Conservation (phyloP, 2,329 filamentous ascomycete genomes). For the Chalara sp. region DNA sequence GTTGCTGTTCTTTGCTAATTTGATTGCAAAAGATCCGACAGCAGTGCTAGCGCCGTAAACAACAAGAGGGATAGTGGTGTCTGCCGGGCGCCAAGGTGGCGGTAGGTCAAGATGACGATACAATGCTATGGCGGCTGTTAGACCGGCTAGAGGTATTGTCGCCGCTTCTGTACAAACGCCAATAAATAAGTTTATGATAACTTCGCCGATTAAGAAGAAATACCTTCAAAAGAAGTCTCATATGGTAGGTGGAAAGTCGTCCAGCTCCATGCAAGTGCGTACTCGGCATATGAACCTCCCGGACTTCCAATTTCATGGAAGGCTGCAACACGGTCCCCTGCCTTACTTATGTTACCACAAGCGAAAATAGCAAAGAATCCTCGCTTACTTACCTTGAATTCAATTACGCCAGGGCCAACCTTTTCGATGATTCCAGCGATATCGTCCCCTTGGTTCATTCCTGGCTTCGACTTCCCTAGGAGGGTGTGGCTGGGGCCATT, state of each 20-base stretch:
- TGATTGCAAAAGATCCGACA: conserved; percentile 48
- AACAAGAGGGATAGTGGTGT: conserved; percentile 22
- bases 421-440: conserved; percentile 34
- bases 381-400: background rate
- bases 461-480: background rate
- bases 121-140: background rate
- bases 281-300: conserved; percentile 51
- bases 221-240: conserved; percentile 11
- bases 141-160: background rate
- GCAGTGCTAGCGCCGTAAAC: conserved; percentile 45
- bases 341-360: background rate
- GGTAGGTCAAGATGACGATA: background rate
- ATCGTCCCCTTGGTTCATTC: conserved; percentile 13
- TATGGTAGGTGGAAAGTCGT: conserved; percentile 38
- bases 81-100: background rate
- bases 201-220: background rate
- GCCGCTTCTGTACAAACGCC: background rate
- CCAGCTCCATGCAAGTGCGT: conserved; percentile 45
- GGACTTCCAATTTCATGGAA: conserved; percentile 43
- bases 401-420: conserved; percentile 40
- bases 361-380: conserved; percentile 16
- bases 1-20: conserved; percentile 36
- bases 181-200: background rate
- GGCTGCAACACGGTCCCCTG: conserved; percentile 39
- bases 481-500: too few species aligned